A percentile compares a stretch with the other conserved stretches of the same genome.
phyloP scores from a whole-genome alignment of 176 grass and related monocot genomes.

The Oryza coarctata region DNA sequence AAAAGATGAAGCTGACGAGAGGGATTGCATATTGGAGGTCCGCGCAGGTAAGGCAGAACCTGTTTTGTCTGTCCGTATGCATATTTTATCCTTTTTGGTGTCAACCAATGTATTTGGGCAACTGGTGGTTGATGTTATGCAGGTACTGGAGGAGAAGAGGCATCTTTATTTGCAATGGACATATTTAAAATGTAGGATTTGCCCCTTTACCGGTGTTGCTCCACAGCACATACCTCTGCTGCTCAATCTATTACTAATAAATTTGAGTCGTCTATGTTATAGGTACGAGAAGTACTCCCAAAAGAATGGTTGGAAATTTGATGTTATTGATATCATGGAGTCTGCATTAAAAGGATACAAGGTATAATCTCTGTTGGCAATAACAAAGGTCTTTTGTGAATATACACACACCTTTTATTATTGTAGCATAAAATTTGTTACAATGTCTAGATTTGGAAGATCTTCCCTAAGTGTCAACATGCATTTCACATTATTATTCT shows the following conservation, averaged over 20 bases:
- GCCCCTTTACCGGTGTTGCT: constrained; percentile 1
- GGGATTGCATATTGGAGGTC: constrained; percentile 86
- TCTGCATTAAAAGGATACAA: constrained; percentile 94
- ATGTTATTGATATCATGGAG: constrained; percentile 78
- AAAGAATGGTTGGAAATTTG: constrained; percentile 93
- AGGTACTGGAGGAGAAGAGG: constrained; percentile 97
- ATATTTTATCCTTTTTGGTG: neutral
- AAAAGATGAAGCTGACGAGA: constrained; percentile 92
- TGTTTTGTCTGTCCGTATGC: neutral
- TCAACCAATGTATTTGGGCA: neutral
- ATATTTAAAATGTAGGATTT: constrained; percentile 83
- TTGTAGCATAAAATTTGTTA: neutral
- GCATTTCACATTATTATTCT: constrained; percentile 18
- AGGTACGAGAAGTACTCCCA: constrained; percentile 90
- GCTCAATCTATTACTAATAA: neutral
- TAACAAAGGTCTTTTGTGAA: neutral
- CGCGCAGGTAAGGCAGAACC: constrained; percentile 63
- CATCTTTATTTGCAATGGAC: constrained; percentile 95
- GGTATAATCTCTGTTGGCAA: constrained; percentile 38
- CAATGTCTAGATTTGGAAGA: neutral
- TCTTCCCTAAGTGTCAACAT: constrained; percentile 1
- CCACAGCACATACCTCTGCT: neutral
- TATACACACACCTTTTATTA: neutral
- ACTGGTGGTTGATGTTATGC: constrained; percentile 21
- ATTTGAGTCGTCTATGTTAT: constrained; percentile 22